phyloP scores from a whole-genome alignment of 768 basidiomycete genomes.

The Sarcodon aspratus region DNA sequence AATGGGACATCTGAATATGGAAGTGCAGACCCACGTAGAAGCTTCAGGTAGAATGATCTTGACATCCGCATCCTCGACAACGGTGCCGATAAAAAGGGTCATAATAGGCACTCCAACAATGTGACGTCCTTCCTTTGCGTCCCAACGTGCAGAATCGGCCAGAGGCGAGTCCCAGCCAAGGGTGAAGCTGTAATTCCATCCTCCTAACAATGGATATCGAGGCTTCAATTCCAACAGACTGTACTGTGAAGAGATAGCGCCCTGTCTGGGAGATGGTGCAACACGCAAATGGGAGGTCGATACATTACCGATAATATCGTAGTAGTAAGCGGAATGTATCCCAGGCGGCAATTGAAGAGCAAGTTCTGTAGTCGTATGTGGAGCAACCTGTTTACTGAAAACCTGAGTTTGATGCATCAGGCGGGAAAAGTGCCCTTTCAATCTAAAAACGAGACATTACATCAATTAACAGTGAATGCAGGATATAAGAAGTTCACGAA shows the following conservation, averaged over 20 bases:
- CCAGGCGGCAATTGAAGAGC: constrained; percentile 76
- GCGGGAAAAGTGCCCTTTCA: constrained; percentile 95
- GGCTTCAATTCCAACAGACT: constrained; percentile 78
- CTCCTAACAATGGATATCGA: constrained; percentile 87
- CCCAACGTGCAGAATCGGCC: constrained; percentile 57
- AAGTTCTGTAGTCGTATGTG: constrained; percentile 64
- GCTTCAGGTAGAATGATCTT: constrained; percentile 86
- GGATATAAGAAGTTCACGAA: constrained; percentile 29
- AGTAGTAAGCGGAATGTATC: constrained; percentile 76
- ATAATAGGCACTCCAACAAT: constrained; percentile 78
- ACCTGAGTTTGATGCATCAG: constrained; percentile 72
- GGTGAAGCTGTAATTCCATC: constrained; percentile 96
- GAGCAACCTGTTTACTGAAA: constrained; percentile 53
- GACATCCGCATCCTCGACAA: constrained; percentile 71
- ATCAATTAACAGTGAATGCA: neutral
- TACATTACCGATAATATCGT: constrained; percentile 91
- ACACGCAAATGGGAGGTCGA: constrained; percentile 82
- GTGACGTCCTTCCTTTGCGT: constrained; percentile 51
- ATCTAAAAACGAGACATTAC: constrained; percentile 28
- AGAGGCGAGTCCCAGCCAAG: constrained; percentile 90
- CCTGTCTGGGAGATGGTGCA: constrained; percentile 42
- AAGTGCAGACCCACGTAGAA: constrained; percentile 60
- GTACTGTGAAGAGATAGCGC: constrained; percentile 36
- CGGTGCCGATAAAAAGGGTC: constrained; percentile 69
- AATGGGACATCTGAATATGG: constrained; percentile 3